These are phyloP conservation scores for Yamadazyma olivae DNA, from an alignment of 805 yeast species.

Conservation along the genomic window DNA sequence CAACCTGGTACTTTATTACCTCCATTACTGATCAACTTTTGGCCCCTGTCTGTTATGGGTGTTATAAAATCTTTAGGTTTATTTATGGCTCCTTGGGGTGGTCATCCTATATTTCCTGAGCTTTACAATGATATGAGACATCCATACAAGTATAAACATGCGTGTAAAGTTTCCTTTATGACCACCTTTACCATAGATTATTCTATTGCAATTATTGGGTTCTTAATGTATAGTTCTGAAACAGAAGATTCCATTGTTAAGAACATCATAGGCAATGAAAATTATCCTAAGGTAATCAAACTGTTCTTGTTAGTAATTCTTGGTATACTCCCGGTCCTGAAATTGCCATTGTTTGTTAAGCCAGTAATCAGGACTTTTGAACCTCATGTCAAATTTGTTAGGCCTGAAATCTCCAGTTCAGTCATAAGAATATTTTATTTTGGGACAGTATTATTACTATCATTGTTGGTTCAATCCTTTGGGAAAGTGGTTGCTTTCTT, in stretches of 20 bases:
- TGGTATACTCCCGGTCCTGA: slow-evolving; percentile 39
- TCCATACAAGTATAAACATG: slow-evolving; percentile 53
- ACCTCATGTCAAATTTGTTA: slow-evolving; percentile 14
- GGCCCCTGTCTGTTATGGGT: slow-evolving; percentile 29
- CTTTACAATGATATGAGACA: slow-evolving; percentile 69
- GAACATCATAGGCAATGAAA: slow-evolving; percentile 60
- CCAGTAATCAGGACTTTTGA: slow-evolving; percentile 41
- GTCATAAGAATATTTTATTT: slow-evolving; percentile 21
- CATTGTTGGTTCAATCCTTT: slow-evolving; percentile 34
- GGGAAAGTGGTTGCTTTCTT: slow-evolving; percentile 40
- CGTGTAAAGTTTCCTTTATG: slow-evolving; percentile 54
- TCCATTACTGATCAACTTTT: slow-evolving; percentile 39
- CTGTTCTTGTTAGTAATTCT: slow-evolving; percentile 28
- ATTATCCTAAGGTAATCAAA: slow-evolving; percentile 62
- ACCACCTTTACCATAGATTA: slow-evolving; percentile 59
- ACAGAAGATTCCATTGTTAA: slow-evolving; percentile 76
- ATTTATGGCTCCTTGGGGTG: slow-evolving; percentile 80
- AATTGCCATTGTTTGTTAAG: slow-evolving; percentile 35
- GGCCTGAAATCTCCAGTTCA: slow-evolving; percentile 2
- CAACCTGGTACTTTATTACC: slow-evolving; percentile 56
- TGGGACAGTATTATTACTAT: slow-evolving; percentile 17
- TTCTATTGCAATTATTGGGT: slow-evolving; percentile 62
- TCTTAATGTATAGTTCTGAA: slow-evolving; percentile 73
- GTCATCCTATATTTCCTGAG: slow-evolving; percentile 79
- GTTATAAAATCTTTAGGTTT: slow-evolving; percentile 58